Percentiles rank a stretch among this genome's conserved stretches.
phyloP scores from a whole-genome alignment of 139 green algal species.

The Tetraselmis chui region DNA sequence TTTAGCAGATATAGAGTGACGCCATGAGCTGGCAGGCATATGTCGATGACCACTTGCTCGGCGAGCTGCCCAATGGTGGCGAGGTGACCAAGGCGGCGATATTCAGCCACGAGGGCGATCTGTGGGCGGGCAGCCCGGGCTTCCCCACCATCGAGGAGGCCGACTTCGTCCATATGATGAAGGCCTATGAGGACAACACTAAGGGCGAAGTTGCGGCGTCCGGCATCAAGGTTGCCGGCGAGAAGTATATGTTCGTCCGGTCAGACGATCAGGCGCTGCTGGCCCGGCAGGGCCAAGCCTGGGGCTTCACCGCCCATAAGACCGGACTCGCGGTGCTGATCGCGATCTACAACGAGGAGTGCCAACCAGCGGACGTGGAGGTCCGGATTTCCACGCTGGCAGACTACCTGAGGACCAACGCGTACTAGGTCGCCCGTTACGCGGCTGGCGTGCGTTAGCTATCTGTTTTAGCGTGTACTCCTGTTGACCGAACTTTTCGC shows the following conservation, averaged over 20 bases:
- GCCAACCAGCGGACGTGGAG: not conserved
- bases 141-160: conserved; percentile 59
- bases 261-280: not conserved
- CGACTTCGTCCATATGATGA: not conserved
- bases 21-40: conserved; percentile 59
- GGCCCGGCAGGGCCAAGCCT: not conserved
- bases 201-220: not conserved
- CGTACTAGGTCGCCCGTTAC: not conserved
- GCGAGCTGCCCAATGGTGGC: conserved; percentile 46
- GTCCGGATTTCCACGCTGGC: not conserved
- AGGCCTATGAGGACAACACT: not conserved
- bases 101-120: conserved; percentile 59
- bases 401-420: not conserved
- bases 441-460: no score
- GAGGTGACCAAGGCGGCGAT: conserved; percentile 54
- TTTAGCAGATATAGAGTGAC: no score
- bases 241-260: not conserved
- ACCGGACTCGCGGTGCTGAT: not conserved
- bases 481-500: no score
- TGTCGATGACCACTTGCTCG: conserved; percentile 61
- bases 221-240: not conserved
- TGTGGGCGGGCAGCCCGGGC: conserved; percentile 49
- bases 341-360: not conserved
- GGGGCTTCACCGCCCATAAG: not conserved
- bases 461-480: no score